These are phyloP conservation scores for Solanum tarijense DNA, from an alignment of 257 asterid genomes.

Conservation along the genomic window DNA sequence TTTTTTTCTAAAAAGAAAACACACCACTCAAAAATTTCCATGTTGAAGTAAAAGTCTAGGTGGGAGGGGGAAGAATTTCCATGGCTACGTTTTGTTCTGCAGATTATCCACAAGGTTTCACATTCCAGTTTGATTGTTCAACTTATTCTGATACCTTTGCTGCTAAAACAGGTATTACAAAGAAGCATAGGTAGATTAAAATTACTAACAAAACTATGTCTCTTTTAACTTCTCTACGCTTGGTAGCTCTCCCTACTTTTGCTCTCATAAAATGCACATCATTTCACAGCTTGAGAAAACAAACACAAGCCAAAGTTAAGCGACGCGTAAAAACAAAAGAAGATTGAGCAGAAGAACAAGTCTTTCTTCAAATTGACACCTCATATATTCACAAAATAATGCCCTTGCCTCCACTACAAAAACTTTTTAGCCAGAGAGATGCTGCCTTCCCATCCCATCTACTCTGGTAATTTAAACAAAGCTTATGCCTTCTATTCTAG, in stretches of 20 bases:
- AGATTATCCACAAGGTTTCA: neutral
- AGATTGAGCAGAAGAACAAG: neutral
- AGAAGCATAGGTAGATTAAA: neutral
- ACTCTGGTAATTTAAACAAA: neutral
- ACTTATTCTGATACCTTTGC: neutral
- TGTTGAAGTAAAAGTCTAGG: neutral
- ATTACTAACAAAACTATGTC: neutral
- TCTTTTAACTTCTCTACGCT: neutral
- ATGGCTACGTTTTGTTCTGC: neutral
- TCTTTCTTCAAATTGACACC: slow-evolving; percentile 22
- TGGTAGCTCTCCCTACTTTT: neutral
- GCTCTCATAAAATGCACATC: neutral
- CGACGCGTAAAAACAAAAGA: neutral
- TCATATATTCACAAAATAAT: slow-evolving; percentile 48
- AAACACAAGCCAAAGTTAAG: neutral
- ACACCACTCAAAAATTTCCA: neutral
- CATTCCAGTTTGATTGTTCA: neutral
- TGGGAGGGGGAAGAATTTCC: neutral
- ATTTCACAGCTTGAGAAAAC: neutral
- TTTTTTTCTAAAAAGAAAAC: neutral
- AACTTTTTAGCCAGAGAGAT: slow-evolving; percentile 14
- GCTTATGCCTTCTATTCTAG: neutral
- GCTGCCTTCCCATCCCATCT: neutral
- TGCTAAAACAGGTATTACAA: neutral
- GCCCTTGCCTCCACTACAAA: slow-evolving; percentile 50